These are phyloP conservation scores for Strobilomyces echinocephalus DNA, from an alignment of 768 basidiomycete species.

Conservation along the genomic window DNA sequence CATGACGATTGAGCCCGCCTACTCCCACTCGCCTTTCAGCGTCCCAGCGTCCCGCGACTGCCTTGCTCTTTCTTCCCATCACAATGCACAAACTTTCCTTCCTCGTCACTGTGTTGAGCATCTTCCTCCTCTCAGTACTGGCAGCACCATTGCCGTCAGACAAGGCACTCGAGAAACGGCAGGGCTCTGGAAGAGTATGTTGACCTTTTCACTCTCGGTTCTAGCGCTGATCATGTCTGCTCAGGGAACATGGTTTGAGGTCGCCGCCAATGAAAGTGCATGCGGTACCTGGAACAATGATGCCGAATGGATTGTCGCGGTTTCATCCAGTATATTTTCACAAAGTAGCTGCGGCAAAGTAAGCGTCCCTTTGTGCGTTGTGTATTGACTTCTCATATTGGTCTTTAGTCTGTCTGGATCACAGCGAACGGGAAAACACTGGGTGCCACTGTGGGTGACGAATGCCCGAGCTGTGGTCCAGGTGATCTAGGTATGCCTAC, in stretches of 20 bases:
- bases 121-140: conserved; percentile 38
- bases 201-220: background rate
- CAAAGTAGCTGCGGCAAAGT: conserved; percentile 63
- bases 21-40: conserved; percentile 4
- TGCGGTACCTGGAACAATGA: conserved; percentile 52
- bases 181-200: conserved; percentile 52
- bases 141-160: conserved; percentile 34
- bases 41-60: background rate
- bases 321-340: conserved; percentile 48
- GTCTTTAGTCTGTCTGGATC: conserved; percentile 52
- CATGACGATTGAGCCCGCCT: background rate
- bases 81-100: conserved; percentile 20
- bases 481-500: conserved; percentile 51
- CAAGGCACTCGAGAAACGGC: conserved; percentile 44
- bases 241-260: conserved; percentile 68
- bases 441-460: conserved; percentile 51
- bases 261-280: conserved; percentile 44
- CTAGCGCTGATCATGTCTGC: conserved; percentile 5
- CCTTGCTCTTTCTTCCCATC: background rate
- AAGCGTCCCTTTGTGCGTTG: conserved; percentile 14
- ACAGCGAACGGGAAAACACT: conserved; percentile 46
- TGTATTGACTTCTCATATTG: conserved; percentile 11
- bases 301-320: conserved; percentile 57
- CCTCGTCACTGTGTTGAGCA: conserved; percentile 37
- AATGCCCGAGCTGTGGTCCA: conserved; percentile 51